These are phyloP conservation scores for Asterophora lycoperdoides DNA, from an alignment of 768 basidiomycete genomes.

Conservation along the genomic window DNA sequence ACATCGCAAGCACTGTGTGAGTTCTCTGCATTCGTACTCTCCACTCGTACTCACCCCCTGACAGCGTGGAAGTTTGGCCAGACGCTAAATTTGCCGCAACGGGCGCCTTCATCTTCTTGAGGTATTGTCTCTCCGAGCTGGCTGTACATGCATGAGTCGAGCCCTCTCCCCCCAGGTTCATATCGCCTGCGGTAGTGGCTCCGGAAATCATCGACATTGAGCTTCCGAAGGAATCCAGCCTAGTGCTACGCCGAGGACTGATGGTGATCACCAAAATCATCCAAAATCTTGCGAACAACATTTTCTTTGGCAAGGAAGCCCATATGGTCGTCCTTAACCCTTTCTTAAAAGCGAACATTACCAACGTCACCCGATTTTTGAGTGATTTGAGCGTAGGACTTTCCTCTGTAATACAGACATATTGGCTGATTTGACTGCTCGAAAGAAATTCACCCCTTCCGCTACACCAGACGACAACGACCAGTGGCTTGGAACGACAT, in stretches of 20 bases:
- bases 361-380: constrained; percentile 70
- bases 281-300: constrained; percentile 91
- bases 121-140: constrained; percentile 36
- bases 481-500: constrained; percentile 71
- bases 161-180: constrained; percentile 56
- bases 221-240: constrained; percentile 56
- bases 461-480: constrained; percentile 58
- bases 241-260: constrained; percentile 67
- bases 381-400: constrained; percentile 65
- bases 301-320: constrained; percentile 87
- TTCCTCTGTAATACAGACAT: neutral
- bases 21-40: constrained; percentile 22
- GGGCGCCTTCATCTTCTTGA: constrained; percentile 88
- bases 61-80: constrained; percentile 65
- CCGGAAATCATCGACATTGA: constrained; percentile 85
- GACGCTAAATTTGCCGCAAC: constrained; percentile 77
- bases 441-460: constrained; percentile 33
- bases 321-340: constrained; percentile 80
- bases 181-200: constrained; percentile 85
- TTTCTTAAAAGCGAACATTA: constrained; percentile 67
- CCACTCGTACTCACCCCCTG: constrained; percentile 1
- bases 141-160: neutral
- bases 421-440: neutral
- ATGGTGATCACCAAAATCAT: constrained; percentile 89
- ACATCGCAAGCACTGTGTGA: constrained; percentile 76